Evolutionary conservation across 2,329 filamentous ascomycete species (phyloP), one percentile per base, ranked within the genome.

Genomic region (Macrophomina tecta): DNA sequence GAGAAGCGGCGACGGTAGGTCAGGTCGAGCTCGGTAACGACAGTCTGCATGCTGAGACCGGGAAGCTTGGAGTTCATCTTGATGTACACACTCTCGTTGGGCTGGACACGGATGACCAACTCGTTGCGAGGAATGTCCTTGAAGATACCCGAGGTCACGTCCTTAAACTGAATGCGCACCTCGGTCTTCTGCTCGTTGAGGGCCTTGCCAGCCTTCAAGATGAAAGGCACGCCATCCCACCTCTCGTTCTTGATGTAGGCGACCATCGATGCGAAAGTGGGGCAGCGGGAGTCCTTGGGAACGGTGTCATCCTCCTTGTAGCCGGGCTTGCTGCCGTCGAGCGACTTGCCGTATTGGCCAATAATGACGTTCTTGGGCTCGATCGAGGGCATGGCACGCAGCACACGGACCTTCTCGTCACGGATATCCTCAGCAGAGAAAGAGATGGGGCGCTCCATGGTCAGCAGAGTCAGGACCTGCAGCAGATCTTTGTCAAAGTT

Each of bases 61-160:
- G 95, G 96, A 68, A 99, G 86, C 87, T 99, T 99, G 36, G 94
- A 98, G 90, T 99, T 99, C 95, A 99, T 99, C 89, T 99, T 99
- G 82, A 98, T 97, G 84, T 99, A 99, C 72, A 99, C 94, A 78
- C 92, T 97, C 87, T 99, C 95, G 84, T 99, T 99, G 74, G 95
- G 95, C 85, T 99, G 95, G 71, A 99, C 97, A 73, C 95, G 94
- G 85, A 99, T 97, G 75, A 99, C 95, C 72, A 99, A 91, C 84
- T 99, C 95, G 85, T 99, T 99, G 73, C 96, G 91, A 68, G 95
- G 96, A 77, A 99, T 99, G 79, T 99, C 94, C 87, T 98, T 98
- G 86, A 99, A 99, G 82, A 99, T 99, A 72, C 96, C 95, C 58
- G 94, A 97, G 28, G 95, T 98, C 71, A 99, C 95, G 78, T 99